A percentile compares a stretch with the other conserved stretches of the same genome.
Conservation (phyloP, 2,329 filamentous ascomycete genomes). For the Fusarium temperatum region DNA sequence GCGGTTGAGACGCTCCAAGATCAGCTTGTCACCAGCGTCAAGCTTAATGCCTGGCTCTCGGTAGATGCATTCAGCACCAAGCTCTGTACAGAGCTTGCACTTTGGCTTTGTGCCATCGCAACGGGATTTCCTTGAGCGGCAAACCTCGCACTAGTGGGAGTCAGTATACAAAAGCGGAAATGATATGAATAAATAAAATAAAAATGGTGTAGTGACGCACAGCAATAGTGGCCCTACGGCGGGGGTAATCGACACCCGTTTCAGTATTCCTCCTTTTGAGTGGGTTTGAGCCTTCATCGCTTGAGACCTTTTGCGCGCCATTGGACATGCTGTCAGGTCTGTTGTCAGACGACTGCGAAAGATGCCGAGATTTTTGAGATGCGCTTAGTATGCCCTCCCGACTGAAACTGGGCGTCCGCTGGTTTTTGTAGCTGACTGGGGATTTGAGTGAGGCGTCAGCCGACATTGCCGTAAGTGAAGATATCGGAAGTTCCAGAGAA, state of each 20-base stretch:
- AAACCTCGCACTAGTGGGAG: constrained; percentile 75
- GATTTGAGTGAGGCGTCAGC: constrained; percentile 61
- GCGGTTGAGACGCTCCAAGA: constrained; percentile 78
- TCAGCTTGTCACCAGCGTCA: constrained; percentile 86
- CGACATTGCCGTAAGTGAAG: constrained; percentile 53
- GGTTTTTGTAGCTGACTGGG: constrained; percentile 58
- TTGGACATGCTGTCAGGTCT: constrained; percentile 54
- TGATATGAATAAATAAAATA: not conserved
- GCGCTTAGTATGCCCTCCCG: constrained; percentile 64
- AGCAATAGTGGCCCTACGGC: constrained; percentile 71
- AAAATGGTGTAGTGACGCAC: constrained; percentile 54
- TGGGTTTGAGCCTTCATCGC: constrained; percentile 65
- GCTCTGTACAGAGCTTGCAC: constrained; percentile 83
- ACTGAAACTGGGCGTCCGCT: constrained; percentile 57
- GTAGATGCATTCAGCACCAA: constrained; percentile 85
- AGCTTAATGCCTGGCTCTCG: constrained; percentile 87
- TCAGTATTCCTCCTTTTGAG: constrained; percentile 71
- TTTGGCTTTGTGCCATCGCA: constrained; percentile 84
- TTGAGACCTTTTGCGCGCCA: constrained; percentile 55
- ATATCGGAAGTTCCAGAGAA: constrained; percentile 58
- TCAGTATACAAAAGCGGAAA: constrained; percentile 24
- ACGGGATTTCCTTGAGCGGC: constrained; percentile 80
- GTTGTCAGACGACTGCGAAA: constrained; percentile 64
- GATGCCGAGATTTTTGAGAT: constrained; percentile 62
- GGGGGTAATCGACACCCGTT: constrained; percentile 69